Base-by-base conservation (phyloP, 306 rosid species). In the Cucurbita maxima region DNA sequence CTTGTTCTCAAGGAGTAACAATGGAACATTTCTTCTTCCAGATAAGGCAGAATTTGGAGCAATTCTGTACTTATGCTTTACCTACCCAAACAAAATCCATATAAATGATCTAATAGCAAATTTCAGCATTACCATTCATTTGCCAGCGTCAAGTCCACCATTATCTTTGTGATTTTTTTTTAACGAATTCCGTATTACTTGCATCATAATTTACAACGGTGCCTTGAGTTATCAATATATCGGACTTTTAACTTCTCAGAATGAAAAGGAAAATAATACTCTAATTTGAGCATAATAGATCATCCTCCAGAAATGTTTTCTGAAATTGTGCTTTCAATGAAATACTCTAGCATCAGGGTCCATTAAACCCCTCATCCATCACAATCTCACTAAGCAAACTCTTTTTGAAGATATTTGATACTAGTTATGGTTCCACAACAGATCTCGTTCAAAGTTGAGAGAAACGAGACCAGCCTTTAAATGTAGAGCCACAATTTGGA, bases 61-160 rank as follows among this genome's bases (percentile, higher is more conserved):
- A 76, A 90, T 87, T 76, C 90, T 85, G 84, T 90, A 92, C 79
- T 82, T 90, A 63, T 90, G 92, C 72, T 90, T 90, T 52, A 87
- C 88, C 96, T 92, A 86, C 76, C 81, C 81, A 78, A 58, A 69
- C 38, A 78, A 25, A 60, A 58, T 67, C 44, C 47, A 50, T 16
- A 66, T 52, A 72, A 68, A 50, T 75, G 61, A 78, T 50, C 15
- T 19, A 53, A 75, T 74, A 58, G 51, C 75, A 64, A 52, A 70
- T 69, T 38, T 47, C 53, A 22, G 73, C 76, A 55, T 19, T 47
- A 60, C 18, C 15, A 77, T 44, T 47, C 51, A 68, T 68, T 72
- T 68, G 22, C 64, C 43, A 68, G 57, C 43, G 43, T 68, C 73
- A 47, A 22, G 72, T 66, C 41, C 36, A 15, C 73, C 55, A 12